These are phyloP conservation scores for Coemansia umbellata DNA, from an alignment of 192 early-diverging fungal species.

Conservation along the genomic window DNA sequence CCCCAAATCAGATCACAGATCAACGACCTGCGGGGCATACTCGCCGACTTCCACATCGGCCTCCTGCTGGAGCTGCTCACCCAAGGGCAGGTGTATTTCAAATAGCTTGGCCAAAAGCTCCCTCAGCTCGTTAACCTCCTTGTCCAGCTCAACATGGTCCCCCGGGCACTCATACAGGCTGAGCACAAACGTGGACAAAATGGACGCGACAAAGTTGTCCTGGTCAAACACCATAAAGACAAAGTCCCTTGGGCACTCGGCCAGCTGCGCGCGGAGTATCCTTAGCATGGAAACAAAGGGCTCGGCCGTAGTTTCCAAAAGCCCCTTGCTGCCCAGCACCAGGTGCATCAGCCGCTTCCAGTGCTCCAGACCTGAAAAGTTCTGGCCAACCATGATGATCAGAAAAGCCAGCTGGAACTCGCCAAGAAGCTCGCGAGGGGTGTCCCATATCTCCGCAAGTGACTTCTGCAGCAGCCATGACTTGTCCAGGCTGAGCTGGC, in stretches of 20 bases:
- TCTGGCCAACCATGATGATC: conserved; percentile 71
- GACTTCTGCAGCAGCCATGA: conserved; percentile 64
- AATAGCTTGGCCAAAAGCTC: conserved; percentile 55
- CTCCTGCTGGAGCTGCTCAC: conserved; percentile 51
- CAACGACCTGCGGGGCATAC: conserved; percentile 67
- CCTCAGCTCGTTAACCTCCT: conserved; percentile 50
- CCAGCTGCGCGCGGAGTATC: conserved; percentile 9
- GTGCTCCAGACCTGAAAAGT: conserved; percentile 81
- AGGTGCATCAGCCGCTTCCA: conserved; percentile 81
- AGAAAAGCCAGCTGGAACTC: conserved; percentile 84
- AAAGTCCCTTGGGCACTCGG: conserved; percentile 30
- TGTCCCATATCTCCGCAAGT: background rate
- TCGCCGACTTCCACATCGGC: conserved; percentile 60
- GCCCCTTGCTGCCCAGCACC: conserved; percentile 61
- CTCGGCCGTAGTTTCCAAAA: conserved; percentile 48
- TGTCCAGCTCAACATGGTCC: conserved; percentile 20
- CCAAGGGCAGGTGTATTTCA: conserved; percentile 61
- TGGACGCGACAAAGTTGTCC: conserved; percentile 23
- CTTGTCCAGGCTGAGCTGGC: conserved; percentile 85
- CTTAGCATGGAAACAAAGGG: conserved; percentile 61
- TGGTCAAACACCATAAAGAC: conserved; percentile 30
- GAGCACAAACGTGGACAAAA: conserved; percentile 44
- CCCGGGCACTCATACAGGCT: conserved; percentile 33
- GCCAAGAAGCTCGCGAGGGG: conserved; percentile 59
- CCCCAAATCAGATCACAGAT: conserved; percentile 20